Percentiles rank a stretch among this genome's conserved stretches.
These are phyloP conservation scores for Silene vulgaris DNA, from an alignment of 179 eudicot species.

Conservation along the genomic window DNA sequence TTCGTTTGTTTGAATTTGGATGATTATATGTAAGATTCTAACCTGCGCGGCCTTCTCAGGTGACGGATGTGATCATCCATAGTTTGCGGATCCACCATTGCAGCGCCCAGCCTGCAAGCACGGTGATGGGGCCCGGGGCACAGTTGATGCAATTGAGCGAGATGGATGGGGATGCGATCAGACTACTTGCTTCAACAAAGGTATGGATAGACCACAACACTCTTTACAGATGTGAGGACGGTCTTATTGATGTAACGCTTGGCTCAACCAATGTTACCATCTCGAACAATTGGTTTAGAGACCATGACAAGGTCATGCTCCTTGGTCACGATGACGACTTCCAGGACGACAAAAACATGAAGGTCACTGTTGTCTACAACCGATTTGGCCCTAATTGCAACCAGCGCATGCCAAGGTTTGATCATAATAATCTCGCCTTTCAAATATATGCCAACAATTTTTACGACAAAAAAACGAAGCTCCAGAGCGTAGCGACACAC, in stretches of 20 bases:
- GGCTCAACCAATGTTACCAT: constrained; percentile 72
- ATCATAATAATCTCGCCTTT: background rate
- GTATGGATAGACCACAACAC: constrained; percentile 91
- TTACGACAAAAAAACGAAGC: too few relatives aligned
- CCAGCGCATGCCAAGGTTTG: constrained; percentile 85
- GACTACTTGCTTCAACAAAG: constrained; percentile 46
- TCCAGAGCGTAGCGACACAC: background rate
- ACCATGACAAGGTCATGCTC: constrained; percentile 85
- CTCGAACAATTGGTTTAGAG: constrained; percentile 75
- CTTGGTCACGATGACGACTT: constrained; percentile 71
- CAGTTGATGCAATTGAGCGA: constrained; percentile 34
- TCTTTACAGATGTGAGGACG: constrained; percentile 52
- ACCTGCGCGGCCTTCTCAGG: constrained; percentile 34
- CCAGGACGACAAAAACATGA: constrained; percentile 57
- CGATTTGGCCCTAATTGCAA: constrained; percentile 70
- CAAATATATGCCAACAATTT: background rate
- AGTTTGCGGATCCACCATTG: constrained; percentile 65
- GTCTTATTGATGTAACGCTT: constrained; percentile 65
- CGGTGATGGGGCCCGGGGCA: constrained; percentile 53
- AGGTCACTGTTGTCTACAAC: constrained; percentile 75
- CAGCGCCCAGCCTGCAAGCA: constrained; percentile 38
- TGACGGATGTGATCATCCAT: constrained; percentile 66
- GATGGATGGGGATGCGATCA: constrained; percentile 70
- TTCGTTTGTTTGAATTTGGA: background rate
- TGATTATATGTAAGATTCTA: background rate